A percentile compares a stretch with the other conserved stretches of the same genome.
Conservation (phyloP, 2,329 filamentous ascomycete species). For the Colletotrichum sp. region DNA sequence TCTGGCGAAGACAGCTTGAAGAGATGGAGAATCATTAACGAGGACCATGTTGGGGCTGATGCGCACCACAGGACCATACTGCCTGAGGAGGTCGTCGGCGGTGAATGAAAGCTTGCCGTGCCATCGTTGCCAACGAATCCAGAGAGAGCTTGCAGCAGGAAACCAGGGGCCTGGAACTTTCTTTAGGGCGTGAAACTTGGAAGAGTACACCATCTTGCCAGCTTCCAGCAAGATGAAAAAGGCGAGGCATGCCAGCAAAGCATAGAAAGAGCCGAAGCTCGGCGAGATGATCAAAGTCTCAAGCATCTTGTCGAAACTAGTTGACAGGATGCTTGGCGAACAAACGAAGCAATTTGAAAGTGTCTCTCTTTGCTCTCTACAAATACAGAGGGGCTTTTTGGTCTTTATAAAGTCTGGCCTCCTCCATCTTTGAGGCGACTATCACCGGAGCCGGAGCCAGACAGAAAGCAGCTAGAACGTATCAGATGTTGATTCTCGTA, state of each 20-base stretch:
- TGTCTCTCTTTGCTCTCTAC: neutral
- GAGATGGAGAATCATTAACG: conserved; percentile 25
- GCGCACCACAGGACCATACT: conserved; percentile 27
- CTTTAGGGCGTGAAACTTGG: neutral
- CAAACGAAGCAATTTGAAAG: neutral
- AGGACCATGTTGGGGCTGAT: conserved; percentile 29
- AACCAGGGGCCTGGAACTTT: conserved; percentile 14
- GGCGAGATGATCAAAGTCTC: neutral
- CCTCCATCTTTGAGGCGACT: neutral
- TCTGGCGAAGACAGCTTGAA: conserved; percentile 11
- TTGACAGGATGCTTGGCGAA: neutral
- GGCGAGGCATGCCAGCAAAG: neutral
- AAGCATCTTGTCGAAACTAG: neutral
- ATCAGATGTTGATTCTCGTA: neutral
- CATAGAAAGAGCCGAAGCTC: neutral
- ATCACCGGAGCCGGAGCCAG: neutral
- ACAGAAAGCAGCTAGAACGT: neutral
- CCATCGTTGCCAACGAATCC: conserved; percentile 23
- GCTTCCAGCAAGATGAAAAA: neutral
- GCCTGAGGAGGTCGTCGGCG: conserved; percentile 16
- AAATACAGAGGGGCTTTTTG: neutral
- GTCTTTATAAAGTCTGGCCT: neutral
- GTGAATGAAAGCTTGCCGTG: conserved; percentile 21
- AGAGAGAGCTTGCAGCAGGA: conserved; percentile 13
- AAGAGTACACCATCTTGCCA: neutral